Base-by-base conservation (phyloP, 1,284 basidiomycete species). In the Butyriboletus pseudospeciosus region DNA sequence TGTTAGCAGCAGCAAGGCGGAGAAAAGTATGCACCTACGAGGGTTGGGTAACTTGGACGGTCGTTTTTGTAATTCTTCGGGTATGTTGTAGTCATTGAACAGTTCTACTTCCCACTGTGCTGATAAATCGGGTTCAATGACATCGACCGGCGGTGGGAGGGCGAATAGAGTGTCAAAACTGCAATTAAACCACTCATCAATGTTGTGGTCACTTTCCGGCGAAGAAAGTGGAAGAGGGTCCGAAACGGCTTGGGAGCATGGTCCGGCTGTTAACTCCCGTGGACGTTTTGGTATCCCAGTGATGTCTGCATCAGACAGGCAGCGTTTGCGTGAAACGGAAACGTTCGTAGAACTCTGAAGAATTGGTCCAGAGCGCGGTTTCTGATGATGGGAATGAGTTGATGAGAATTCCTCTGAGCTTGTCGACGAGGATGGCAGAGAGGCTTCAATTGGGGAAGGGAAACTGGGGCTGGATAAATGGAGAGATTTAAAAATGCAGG, bases 241-340 rank as follows among this genome's bases (percentile, higher is more conserved):
- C 0, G 72, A 71, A 3, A 66, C 64, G 0, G 61, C 8, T 28
- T 70, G 66, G 1, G 61, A 42, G 28, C 59, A 64, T 2, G 63
- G 59, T 23, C 49, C 55, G 4, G 43, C 37, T 4, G 51, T 38
- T 1, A 61, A 47, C 28, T 58, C 57, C 23, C 64, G 64, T 1
- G 69, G 64, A 7, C 66, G 64, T 40, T 73, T 74, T 7, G 64
- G 44, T 7, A 43, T 7, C 0, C 48, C 23, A 1, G 52, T 28
- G 1, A 26, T 25, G 8, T 65, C 62, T 9, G 55, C 45, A 39
- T 72, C 68, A 0, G 76, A 75, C 2, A 72, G 43, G 5, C 65
- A 62, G 35, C 73, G 70, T 53, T 74, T 73, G n/a, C 62, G 62
- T 10, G 54, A 14, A 35, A 25, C 25, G 3, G 37, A 6, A 1